Evolutionary conservation across 768 basidiomycete species (phyloP), one percentile per base, ranked within the genome.

Genomic region (Tylopilus subfusipes): DNA sequence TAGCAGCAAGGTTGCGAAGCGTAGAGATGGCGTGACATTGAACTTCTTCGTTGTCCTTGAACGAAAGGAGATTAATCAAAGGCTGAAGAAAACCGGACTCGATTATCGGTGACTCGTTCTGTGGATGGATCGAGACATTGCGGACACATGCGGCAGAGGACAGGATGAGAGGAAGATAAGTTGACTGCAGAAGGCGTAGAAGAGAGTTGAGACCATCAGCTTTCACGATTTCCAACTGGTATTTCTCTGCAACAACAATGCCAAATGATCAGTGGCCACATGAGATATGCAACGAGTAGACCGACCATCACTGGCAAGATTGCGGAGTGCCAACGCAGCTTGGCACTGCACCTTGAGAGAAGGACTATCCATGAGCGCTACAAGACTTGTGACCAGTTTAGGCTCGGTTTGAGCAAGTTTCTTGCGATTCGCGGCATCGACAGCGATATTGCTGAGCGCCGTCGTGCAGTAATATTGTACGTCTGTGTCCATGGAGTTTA

Each of bases 391-490:
- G 4, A 99, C 96, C 24, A 99, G 79, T 69, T 92, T 97, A 11
- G 95, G 94, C 72, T 99, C 97, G 59, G 83, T 90, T 66, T 90
- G 84, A 2, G 95, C 92, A 25, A 99, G 79, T 72, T 95, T 96
- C 80, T 94, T 95, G 62, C 97, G 80, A 73, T 98, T 99, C 71
- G 56, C 62, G 85, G 93, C 90, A 74, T 99, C 97, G 8, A 99
- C 97, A 31, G 97, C 97, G 60, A 99, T 99, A 67, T 99, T 99
- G 69, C 91, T 94, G 63, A 99, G 74, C 7, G 97, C 97, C 13
- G 97, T 99, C 7, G 97, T 99, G 73, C 97, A 99, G 70, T 99
- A 99, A 67, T 99, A 99, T 70, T 99, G 97, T 2, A 99, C 97
- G 67, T 99, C 97, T n/a, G 97, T 99, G 70, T 99, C 97, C 45